Evolutionary conservation across 176 grass and related monocot genomes (phyloP), one percentile per base, ranked within the genome.

Genomic region (Bonia amplexicaulis): DNA sequence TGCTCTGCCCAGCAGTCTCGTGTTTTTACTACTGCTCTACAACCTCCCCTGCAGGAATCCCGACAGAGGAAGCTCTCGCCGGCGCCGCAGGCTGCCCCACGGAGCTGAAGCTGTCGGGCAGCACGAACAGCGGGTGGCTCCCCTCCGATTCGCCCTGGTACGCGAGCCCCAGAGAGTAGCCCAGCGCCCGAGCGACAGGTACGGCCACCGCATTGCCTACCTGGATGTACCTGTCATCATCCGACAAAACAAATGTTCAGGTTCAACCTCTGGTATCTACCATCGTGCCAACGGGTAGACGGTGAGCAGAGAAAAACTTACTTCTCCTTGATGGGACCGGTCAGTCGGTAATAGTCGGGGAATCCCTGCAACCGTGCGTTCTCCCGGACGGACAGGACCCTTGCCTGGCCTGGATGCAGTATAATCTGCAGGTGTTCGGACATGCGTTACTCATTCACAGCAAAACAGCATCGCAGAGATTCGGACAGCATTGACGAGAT

Each of bases 331-430:
- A 90, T 57, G 0, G 85, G 83, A 1, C 96, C 93, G 11, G 45
- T 51, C 61, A 95, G 37, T 33, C 84, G 77, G 40, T 98, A 93
- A 58, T 91, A 93, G 19, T 98, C 96, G 0, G 89, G 96, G 55
- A 98, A 98, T 0, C 96, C 96, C 44, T 98, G 96, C 2, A 98
- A 41, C n/a, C 93, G 90, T 19, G 93, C 93, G n/a, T 98, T 98
- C 73, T 98, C 96, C 11, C 93, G 54, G 6, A 95, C 75, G 20
- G 89, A 78, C 0, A 98, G 66, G 3, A 98, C 96, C 14, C 96
- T 87, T 35, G 92, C 87, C 69, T 98, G 93, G 11, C 14, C 39
- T 0, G 91, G 91, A 71, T 98, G 96, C 17, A 98, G 70, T 74
- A 95, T 87, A 5, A 29, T 42, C 96, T 98, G 64, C 57, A 23